Evolutionary conservation across 1,284 basidiomycete species (phyloP), one percentile per base, ranked within the genome.

Genomic region (Ceratobasidium sp.): DNA sequence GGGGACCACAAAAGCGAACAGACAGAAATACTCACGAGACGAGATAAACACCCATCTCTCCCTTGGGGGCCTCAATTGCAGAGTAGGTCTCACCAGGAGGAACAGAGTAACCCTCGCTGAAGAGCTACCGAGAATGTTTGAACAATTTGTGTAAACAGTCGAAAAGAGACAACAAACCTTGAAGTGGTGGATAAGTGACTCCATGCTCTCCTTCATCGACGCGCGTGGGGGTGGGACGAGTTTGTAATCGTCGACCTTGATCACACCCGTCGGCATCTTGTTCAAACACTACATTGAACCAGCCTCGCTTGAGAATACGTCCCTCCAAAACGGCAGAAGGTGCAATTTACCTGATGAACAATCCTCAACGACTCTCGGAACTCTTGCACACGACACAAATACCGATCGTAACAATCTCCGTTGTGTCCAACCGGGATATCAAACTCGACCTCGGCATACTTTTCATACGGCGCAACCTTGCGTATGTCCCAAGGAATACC

Each of bases 171-270:
- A 57, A 36, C 79, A 28, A 75, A 87, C 91, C 86, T 98, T 98
- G 85, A 99, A 99, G 85, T 99, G 97, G 82, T 98, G 96, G 78
- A 98, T 98, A 76, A 98, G 87, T 12, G 92, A 90, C 83, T 98
- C 94, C 96, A 98, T 98, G 81, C 90, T 94, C 85, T 99, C 97
- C 84, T 99, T 99, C 97, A 99, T 99, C 64, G 90, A 91, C 1
- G 97, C 96, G 75, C 97, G 89, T 21, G 97, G 96, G 48, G 97
- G 97, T n/a, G 97, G 95, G 0, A 93, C 92, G 75, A 98, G 90
- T 84, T 98, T 99, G 85, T 98, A 92, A 84, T 98, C 97, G 79
- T 99, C 97, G 36, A 98, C 89, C 84, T 97, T 98, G 84, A 96
- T 83, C 57, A 89, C 94, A 58, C 97, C 97, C 4, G 90, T 86